Conservation (phyloP, 116 monocot genomes). For the Iris pallida region DNA sequence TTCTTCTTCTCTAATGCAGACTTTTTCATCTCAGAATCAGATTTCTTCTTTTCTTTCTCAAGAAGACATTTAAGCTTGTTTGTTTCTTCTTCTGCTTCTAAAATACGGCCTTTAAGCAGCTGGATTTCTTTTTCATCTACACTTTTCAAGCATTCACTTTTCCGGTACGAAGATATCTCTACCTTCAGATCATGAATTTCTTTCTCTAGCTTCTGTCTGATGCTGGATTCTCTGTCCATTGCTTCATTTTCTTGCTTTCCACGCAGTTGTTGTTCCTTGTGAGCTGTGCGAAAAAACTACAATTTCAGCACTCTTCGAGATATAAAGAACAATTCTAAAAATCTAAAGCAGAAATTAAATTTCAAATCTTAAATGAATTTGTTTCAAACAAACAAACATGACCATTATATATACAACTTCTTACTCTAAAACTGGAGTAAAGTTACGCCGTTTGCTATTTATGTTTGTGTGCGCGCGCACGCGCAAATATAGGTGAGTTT, state of each 20-base stretch:
- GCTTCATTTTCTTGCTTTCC: constrained; percentile 37
- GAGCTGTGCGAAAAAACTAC: constrained; percentile 23
- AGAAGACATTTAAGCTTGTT: constrained; percentile 51
- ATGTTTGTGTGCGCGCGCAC: no score
- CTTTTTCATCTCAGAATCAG: constrained; percentile 54
- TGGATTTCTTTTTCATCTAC: constrained; percentile 13
- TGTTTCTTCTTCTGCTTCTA: constrained; percentile 45
- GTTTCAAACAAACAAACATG: no score
- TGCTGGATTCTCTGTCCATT: constrained; percentile 28
- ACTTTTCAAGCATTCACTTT: constrained; percentile 20
- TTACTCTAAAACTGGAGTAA: no score
- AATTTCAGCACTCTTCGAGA: background rate
- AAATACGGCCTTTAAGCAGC: constrained; percentile 20
- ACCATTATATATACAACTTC: no score
- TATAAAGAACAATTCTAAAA: no score
- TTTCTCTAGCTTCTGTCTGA: constrained; percentile 53
- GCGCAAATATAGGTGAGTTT: no score
- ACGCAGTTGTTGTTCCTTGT: constrained; percentile 28
- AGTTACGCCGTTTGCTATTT: no score
- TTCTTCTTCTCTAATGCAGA: constrained; percentile 23
- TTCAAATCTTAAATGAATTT: no score
- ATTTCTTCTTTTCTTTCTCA: constrained; percentile 53
- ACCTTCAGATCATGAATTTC: constrained; percentile 51
- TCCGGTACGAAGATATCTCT: constrained; percentile 39
- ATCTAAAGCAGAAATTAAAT: no score